Evolutionary conservation across 129 eudicot genomes (phyloP), one percentile per base, ranked within the genome.

Genomic region (Flaveria bidentis): DNA sequence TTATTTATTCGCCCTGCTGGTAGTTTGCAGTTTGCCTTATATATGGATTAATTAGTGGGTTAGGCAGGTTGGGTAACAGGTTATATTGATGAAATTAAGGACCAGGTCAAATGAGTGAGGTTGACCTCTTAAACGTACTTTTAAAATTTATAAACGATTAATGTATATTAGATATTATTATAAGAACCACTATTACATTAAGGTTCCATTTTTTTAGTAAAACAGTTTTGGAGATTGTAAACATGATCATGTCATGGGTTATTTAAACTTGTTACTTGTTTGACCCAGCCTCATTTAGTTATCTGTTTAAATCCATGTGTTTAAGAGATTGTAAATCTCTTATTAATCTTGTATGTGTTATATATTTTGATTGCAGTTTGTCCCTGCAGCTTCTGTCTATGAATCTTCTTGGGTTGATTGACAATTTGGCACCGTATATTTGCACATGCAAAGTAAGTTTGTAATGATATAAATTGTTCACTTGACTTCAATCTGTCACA

Each of bases 361-460:
- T 46, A 55, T 56, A 16, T 42, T 39, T 70, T 81, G 49, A 53
- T 64, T 71, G 76, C 89, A 93, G 97, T 74, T 90, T 84, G 92
- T 82, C 66, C 97, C 98, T 16, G 85, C 92, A 67, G 97, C 98
- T 60, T 81, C 82, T 61, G 86, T 88, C 49, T 90, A 77, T 82
- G 98, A 96, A 61, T 82, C 97, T 15, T 90, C 97, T 12, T 90
- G 91, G 97, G 62, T 14, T 65, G 91, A 91, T 66, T 93, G 22
- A 20, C 22, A 20, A 20, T 20, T 20, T 20, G 97, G 98, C 91
- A 69, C 50, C 88, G 88, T 10, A 65, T 91, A 84, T 91, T 85
- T 77, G 96, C 93, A 49, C 86, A 84, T 2, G 71, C 93, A 61
- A 87, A 86, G 98, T 88, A 87, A 85, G 87, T 76, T 76, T 6